Evolutionary conservation across 345 rosid genomes (phyloP), one percentile per base, ranked within the genome.

Genomic region (Populus alba): DNA sequence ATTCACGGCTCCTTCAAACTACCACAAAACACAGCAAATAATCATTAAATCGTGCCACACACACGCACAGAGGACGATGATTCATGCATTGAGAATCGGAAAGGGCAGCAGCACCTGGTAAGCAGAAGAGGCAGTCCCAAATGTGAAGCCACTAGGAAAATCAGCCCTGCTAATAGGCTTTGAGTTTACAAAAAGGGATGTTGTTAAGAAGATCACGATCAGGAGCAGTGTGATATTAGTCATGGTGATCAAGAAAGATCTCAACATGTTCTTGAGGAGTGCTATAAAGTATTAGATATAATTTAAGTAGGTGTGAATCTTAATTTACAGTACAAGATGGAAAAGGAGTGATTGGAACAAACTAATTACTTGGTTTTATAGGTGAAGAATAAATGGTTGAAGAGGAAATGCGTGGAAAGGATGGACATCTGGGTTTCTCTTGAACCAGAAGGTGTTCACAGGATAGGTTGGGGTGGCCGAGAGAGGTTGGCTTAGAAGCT

Each of bases 51-150:
- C 17, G 8, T 51, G 57, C 0, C 22, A 15, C 7, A 6, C 22
- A 51, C 3, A 11, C 4, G 15, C 13, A 11, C 20, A 51, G 8
- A 51, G 7, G 0, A 17, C 3, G 17, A 6, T 18, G 17, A 6
- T 18, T 6, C 57, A 51, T 51, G n/a, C 57, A 51, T 51, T 0
- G 57, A 6, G 57, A 16, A 51, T 0, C 5, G 1, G 6, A 51
- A 18, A 51, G 20, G 49, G 18, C 22, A 49, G 43, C 6, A 25
- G 65, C 63, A 95, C 97, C 93, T 93, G 97, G 75, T 93, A 91
- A 82, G 97, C 98, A 9, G 97, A 95, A 73, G 98, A 95, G 65
- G 99, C 97, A 18, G 97, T 91, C 68, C 98, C 97, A 47, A 95
- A 95, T 11, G 85, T 74, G 78, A 95, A 95, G 77, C 92, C 96